Conservation (phyloP, 305 asterid species). For the Fraxinus latifolia region DNA sequence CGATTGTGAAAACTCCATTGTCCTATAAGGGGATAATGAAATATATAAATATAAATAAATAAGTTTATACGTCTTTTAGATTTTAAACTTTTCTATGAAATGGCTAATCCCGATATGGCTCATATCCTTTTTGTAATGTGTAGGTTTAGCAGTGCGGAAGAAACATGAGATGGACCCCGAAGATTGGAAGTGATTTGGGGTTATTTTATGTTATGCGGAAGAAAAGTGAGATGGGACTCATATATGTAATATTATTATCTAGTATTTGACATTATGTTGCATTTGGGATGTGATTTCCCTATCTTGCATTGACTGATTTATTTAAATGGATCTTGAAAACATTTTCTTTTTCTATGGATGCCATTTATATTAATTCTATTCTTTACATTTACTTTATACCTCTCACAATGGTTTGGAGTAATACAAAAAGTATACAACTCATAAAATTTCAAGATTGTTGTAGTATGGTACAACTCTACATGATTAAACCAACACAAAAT, state of each 20-base stretch:
- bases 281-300: background rate
- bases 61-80: background rate
- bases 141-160: background rate
- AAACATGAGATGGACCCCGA: background rate
- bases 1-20: background rate
- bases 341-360: background rate
- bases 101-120: background rate
- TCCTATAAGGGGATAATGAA: constrained; percentile 32
- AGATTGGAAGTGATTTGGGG: background rate
- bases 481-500: background rate
- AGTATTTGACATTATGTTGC: background rate
- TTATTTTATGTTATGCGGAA: background rate
- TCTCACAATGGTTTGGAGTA: background rate
- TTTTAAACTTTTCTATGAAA: background rate
- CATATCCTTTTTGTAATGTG: background rate
- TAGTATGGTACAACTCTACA: background rate
- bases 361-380: background rate
- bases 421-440: background rate
- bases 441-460: too few relatives aligned
- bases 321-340: background rate
- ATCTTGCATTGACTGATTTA: background rate
- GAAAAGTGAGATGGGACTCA: background rate
- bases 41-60: background rate
- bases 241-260: background rate
- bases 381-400: background rate